phyloP scores from a whole-genome alignment of 768 basidiomycete species.

The Gymnopilus dilepis region DNA sequence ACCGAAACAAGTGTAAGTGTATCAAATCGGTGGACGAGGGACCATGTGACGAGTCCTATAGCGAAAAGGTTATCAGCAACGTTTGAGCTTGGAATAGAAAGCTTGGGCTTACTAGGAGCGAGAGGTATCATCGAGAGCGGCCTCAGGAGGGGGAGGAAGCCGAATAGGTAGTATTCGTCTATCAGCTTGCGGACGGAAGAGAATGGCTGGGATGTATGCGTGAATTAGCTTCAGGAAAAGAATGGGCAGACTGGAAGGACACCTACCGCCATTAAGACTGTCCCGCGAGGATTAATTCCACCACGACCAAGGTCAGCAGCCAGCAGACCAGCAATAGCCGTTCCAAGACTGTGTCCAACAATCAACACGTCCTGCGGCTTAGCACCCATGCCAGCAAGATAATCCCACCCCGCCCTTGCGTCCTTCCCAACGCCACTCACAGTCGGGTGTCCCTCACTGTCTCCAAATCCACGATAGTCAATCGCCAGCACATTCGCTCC shows the following conservation, averaged over 20 bases:
- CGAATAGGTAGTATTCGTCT: conserved; percentile 68
- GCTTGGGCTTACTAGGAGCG: conserved; percentile 56
- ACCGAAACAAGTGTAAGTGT: conserved; percentile 66
- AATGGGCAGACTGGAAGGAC: neutral
- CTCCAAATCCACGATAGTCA: conserved; percentile 81
- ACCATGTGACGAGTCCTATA: conserved; percentile 58
- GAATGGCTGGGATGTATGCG: conserved; percentile 45
- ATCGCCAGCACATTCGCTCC: conserved; percentile 65
- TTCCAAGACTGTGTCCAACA: conserved; percentile 79
- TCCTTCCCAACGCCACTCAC: conserved; percentile 64
- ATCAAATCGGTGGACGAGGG: conserved; percentile 63
- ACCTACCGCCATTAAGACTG: conserved; percentile 52
- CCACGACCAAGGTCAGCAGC: conserved; percentile 53
- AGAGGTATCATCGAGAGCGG: conserved; percentile 71
- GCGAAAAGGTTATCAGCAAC: neutral
- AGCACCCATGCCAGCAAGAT: conserved; percentile 57
- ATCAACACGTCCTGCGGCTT: conserved; percentile 57
- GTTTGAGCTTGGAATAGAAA: neutral
- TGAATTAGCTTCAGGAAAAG: conserved; percentile 1
- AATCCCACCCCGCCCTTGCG: conserved; percentile 69
- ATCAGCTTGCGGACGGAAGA: conserved; percentile 63
- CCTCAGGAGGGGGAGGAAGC: conserved; percentile 70
- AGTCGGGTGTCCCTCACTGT: conserved; percentile 67
- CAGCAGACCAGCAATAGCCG: conserved; percentile 61
- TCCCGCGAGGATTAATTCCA: conserved; percentile 45